phyloP scores from a whole-genome alignment of 148 eudicot species.

The Rhododendron kiyosumense region DNA sequence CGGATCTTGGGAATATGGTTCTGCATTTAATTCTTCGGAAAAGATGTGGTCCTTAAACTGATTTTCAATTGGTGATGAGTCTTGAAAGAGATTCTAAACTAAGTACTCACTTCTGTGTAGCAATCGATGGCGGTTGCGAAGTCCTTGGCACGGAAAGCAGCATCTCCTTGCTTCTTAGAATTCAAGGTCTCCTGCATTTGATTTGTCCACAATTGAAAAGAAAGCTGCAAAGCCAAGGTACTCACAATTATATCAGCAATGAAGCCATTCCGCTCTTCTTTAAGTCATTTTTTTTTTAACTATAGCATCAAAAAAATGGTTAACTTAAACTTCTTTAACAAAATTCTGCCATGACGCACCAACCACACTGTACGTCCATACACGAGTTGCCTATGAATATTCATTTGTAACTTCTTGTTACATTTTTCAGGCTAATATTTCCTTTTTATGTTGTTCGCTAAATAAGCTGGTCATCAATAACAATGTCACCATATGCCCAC shows the following conservation, averaged over 20 bases:
- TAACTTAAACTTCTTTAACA: background rate
- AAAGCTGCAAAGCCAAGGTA: conserved; percentile 44
- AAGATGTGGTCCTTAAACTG: background rate
- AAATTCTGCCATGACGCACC: background rate
- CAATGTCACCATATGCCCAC: background rate
- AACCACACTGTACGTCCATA: background rate
- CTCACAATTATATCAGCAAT: conserved; percentile 1
- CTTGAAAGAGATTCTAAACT: background rate
- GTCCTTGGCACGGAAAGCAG: conserved; percentile 62
- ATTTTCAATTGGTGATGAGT: background rate
- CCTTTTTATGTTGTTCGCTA: background rate
- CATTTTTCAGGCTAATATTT: background rate
- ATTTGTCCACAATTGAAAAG: conserved; percentile 74
- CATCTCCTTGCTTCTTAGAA: conserved; percentile 69
- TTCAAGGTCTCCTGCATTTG: conserved; percentile 69
- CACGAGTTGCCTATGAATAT: background rate
- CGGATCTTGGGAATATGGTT: background rate
- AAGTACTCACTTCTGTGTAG: conserved; percentile 44
- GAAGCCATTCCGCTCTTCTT: background rate
- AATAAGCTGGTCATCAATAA: background rate
- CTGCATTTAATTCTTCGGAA: background rate
- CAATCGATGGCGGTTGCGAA: conserved; percentile 52
- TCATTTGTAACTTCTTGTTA: background rate
- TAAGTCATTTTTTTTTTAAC: background rate
- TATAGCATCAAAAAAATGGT: background rate